A percentile compares a stretch with the other conserved stretches of the same genome.
These are phyloP conservation scores for Liriodendron chinense DNA, from an alignment of 164 flowering plant species.

Conservation along the genomic window DNA sequence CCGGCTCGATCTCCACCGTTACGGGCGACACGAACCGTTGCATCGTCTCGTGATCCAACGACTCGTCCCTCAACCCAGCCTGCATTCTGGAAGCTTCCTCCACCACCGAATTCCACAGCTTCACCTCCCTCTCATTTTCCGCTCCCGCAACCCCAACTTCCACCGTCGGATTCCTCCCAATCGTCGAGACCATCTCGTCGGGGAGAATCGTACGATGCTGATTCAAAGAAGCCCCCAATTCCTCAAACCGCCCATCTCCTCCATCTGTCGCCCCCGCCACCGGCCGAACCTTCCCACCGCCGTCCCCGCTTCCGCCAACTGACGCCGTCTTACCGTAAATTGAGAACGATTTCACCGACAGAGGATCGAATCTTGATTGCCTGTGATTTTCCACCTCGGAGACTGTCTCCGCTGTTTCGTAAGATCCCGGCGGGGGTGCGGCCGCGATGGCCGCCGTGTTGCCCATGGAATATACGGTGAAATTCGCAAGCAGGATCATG, in stretches of 20 bases:
- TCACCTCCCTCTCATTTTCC: conserved; percentile 38
- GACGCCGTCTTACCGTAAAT: conserved; percentile 46
- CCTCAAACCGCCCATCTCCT: conserved; percentile 43
- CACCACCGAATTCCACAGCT: conserved; percentile 58
- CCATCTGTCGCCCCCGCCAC: conserved; percentile 65
- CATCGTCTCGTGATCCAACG: conserved; percentile 56
- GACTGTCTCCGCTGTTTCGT: conserved; percentile 15
- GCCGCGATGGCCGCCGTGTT: conserved; percentile 57
- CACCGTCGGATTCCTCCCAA: conserved; percentile 5
- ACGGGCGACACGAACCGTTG: conserved; percentile 68
- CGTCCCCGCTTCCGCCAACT: conserved; percentile 62
- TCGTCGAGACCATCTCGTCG: conserved; percentile 27
- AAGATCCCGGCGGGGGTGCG: conserved; percentile 15
- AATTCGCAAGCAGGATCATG: conserved; percentile 90
- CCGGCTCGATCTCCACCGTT: conserved; percentile 50
- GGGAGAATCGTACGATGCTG: conserved; percentile 37
- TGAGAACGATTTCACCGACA: conserved; percentile 33
- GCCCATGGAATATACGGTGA: conserved; percentile 77
- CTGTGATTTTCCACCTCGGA: conserved; percentile 17
- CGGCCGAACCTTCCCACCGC: conserved; percentile 57
- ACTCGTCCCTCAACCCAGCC: conserved; percentile 31
- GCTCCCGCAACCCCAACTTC: conserved; percentile 6
- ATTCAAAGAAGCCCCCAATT: conserved; percentile 14
- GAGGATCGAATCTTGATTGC: conserved; percentile 41
- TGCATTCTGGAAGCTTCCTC: conserved; percentile 64